phyloP scores from a whole-genome alignment of 2,329 filamentous ascomycete genomes.

The Apiospora hydei region DNA sequence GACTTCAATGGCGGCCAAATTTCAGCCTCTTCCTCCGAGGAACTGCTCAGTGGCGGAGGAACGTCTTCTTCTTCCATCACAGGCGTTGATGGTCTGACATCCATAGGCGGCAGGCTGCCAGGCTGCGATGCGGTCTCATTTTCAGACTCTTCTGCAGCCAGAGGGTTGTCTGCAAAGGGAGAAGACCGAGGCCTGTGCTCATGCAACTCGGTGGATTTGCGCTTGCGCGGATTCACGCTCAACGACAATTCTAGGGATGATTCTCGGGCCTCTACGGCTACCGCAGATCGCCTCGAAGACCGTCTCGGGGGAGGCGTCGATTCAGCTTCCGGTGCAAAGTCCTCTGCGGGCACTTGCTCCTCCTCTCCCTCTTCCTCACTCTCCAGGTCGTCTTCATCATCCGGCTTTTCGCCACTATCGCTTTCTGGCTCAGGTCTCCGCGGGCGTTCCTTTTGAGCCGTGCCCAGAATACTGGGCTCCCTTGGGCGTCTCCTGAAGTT shows the following conservation, averaged over 20 bases:
- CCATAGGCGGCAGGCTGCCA: constrained; percentile 35
- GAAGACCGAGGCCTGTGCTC: constrained; percentile 45
- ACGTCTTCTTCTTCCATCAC: constrained; percentile 56
- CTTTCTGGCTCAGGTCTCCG: constrained; percentile 41
- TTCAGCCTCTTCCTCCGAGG: constrained; percentile 50
- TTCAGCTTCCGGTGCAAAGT: constrained; percentile 69
- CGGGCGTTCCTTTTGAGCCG: constrained; percentile 52
- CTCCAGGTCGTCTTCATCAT: constrained; percentile 53
- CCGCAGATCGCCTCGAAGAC: constrained; percentile 47
- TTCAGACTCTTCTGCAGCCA: constrained; percentile 36
- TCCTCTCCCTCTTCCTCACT: constrained; percentile 49
- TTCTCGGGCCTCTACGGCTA: constrained; percentile 30
- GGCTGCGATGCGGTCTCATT: constrained; percentile 31
- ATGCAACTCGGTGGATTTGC: constrained; percentile 60
- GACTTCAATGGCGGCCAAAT: constrained; percentile 61
- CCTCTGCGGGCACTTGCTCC: neutral
- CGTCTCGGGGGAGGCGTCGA: constrained; percentile 65
- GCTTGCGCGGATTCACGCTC: constrained; percentile 55
- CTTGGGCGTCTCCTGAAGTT: constrained; percentile 63
- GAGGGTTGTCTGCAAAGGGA: constrained; percentile 39
- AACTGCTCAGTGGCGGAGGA: constrained; percentile 64
- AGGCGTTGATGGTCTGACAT: constrained; percentile 46
- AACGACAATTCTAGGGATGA: constrained; percentile 41
- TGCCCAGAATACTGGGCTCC: constrained; percentile 68
- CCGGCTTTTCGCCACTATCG: constrained; percentile 41